These are phyloP conservation scores for Phytophthora foliorum DNA, from an alignment of 352 stramenopile species.

Conservation along the genomic window DNA sequence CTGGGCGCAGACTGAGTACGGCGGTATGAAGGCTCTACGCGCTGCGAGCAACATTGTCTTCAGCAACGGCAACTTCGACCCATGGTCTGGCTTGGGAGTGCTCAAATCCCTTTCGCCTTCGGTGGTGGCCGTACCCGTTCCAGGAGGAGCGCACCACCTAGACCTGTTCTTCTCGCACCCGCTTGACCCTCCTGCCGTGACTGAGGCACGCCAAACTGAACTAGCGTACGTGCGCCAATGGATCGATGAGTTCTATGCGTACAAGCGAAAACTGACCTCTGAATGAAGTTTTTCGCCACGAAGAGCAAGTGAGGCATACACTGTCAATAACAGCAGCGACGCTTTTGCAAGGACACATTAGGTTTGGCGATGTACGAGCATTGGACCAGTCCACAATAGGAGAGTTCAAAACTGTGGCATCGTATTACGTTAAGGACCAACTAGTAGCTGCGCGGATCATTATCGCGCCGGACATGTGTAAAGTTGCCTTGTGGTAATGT, in stretches of 20 bases:
- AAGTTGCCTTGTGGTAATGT: conserved; percentile 31
- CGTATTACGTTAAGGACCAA: conserved; percentile 29
- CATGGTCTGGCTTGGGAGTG: conserved; percentile 68
- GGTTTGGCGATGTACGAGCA: not conserved
- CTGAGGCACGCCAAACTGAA: conserved; percentile 47
- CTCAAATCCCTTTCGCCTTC: conserved; percentile 45
- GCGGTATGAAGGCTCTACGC: conserved; percentile 56
- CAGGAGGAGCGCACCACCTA: conserved; percentile 59
- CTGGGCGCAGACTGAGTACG: conserved; percentile 60
- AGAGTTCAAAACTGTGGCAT: conserved; percentile 37
- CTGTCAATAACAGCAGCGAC: not conserved
- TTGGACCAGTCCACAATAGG: not conserved
- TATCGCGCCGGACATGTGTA: conserved; percentile 35
- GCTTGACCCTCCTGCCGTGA: conserved; percentile 53
- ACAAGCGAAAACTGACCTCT: conserved; percentile 32
- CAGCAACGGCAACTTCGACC: conserved; percentile 72
- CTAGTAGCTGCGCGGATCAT: conserved; percentile 36
- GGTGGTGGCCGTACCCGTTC: conserved; percentile 49
- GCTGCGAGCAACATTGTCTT: conserved; percentile 74
- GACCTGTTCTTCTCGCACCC: conserved; percentile 71
- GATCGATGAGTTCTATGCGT: conserved; percentile 60
- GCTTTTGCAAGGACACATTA: not conserved
- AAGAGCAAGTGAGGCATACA: not conserved
- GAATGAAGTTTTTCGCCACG: not conserved
- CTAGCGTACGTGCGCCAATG: conserved; percentile 56